Conservation (phyloP, 768 basidiomycete species). For the Leccinum variicolor region DNA sequence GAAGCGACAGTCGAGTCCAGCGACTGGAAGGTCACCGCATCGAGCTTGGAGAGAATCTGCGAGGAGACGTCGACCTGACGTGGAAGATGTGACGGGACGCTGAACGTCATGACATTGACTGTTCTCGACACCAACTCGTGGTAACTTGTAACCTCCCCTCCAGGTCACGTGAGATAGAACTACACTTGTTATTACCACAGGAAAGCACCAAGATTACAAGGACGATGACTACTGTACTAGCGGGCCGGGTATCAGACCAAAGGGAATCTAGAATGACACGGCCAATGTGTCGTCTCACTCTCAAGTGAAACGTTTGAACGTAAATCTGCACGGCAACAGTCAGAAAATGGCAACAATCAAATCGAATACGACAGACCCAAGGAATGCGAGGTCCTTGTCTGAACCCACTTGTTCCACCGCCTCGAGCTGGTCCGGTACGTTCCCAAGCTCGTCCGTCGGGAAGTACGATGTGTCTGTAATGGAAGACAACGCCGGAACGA, state of each 20-base stretch:
- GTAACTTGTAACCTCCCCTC: neutral
- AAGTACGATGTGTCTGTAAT: conserved; percentile 96
- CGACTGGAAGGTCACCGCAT: conserved; percentile 54
- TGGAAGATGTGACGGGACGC: conserved; percentile 70
- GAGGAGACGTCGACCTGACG: conserved; percentile 71
- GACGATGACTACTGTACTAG: conserved; percentile 26
- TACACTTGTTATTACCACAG: conserved; percentile 18
- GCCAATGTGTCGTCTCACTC: neutral
- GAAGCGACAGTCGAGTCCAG: conserved; percentile 58
- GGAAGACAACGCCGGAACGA: conserved; percentile 89
- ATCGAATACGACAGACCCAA: conserved; percentile 43
- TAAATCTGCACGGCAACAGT: conserved; percentile 51
- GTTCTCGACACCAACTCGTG: conserved; percentile 1
- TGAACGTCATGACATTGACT: conserved; percentile 61
- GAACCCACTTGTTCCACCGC: conserved; percentile 58
- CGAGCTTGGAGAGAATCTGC: conserved; percentile 65
- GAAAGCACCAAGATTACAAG: conserved; percentile 27
- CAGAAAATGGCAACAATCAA: neutral
- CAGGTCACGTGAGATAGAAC: conserved; percentile 4
- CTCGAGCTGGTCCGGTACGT: conserved; percentile 59
- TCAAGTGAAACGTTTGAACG: conserved; percentile 72
- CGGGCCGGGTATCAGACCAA: conserved; percentile 23
- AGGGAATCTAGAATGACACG: neutral
- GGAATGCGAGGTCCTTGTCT: conserved; percentile 66
- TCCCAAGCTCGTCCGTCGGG: conserved; percentile 89